Evolutionary conservation across 1,284 basidiomycete genomes (phyloP).

Genomic region (Apiotrichum gracile): DNA sequence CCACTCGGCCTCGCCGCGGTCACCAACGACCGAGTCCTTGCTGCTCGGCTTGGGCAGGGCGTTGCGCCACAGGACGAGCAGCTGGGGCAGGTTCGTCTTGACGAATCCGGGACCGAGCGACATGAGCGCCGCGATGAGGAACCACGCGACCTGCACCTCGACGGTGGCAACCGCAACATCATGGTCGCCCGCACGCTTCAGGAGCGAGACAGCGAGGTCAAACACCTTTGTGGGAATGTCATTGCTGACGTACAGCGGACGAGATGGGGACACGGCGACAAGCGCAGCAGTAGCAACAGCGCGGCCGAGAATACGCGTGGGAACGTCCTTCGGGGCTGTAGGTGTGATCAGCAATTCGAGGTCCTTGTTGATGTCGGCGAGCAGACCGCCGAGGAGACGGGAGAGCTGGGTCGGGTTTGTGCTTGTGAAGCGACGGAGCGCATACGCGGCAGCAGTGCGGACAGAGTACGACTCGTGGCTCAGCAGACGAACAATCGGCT

Average conservation of each 20-base stretch:
- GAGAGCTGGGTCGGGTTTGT: constrained; percentile 80
- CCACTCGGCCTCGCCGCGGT: constrained; percentile 75
- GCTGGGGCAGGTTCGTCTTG: constrained; percentile 80
- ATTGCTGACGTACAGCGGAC: constrained; percentile 90
- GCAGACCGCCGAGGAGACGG: constrained; percentile 72
- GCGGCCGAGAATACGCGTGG: constrained; percentile 71
- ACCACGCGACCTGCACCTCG: constrained; percentile 94
- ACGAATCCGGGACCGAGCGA: constrained; percentile 90
- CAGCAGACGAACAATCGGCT: constrained; percentile 77
- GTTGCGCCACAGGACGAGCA: constrained; percentile 93
- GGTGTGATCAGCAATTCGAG: constrained; percentile 55
- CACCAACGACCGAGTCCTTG: constrained; percentile 66
- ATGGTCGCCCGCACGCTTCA: constrained; percentile 87
- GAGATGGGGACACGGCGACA: constrained; percentile 74
- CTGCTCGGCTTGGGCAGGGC: constrained; percentile 88
- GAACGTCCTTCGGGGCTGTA: constrained; percentile 65
- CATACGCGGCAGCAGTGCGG: constrained; percentile 78
- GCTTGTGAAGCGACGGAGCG: constrained; percentile 81
- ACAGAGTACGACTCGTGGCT: constrained; percentile 82
- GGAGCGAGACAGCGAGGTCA: constrained; percentile 79
- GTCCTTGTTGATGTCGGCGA: constrained; percentile 69
- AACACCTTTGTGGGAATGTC: constrained; percentile 87
- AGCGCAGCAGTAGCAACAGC: constrained; percentile 83
- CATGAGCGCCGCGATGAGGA: constrained; percentile 82
- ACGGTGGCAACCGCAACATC: constrained; percentile 72